Base-by-base conservation (phyloP, 345 rosid species). In the Citropsis articulata region DNA sequence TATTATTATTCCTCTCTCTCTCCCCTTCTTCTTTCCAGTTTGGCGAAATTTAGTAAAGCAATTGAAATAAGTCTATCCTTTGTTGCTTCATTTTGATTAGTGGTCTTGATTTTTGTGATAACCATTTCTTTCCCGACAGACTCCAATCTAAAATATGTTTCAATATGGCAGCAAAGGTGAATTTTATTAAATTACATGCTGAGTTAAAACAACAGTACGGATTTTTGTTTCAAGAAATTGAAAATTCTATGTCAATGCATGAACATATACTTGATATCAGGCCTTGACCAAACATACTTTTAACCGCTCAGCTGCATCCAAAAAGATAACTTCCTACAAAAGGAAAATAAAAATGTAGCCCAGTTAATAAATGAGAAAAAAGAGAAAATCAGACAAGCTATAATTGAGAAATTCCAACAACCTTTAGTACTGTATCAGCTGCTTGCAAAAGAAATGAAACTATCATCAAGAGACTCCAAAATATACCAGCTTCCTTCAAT, bases 381-480 rank as follows among this genome's bases (percentile, higher is more conserved):
- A 64, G 65, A n/a, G 62, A 65, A 65, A 72, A 9, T 14, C 64
- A 9, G 16, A 61, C 68, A 75, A 78, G 35, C 7, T 71, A 71
- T 31, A 19, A 48, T 65, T 62, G 35, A 53, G 72, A 79, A 86
- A 68, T 48, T 77, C 80, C 31, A 35, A 87, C 80, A 84, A 94
- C 97, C 97, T 94, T 94, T 73, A 91, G 81, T 50, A 93, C 93
- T 30, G 97, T 89, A 83, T 89, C 97, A 65, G 95, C 97, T 7
- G 97, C 98, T 93, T 94, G 98, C 71, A 94, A 83, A 71, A 94
- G 83, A 88, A 94, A 94, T 50, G 98, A 94, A 81, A 87, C 64
- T 69, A 89, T 91, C 97, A 94, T 93, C 82, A 94, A 78, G 77
- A 93, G 86, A 87, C 93, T 95, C 98, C 98, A 95, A 87, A 93